Evolutionary conservation across 2,329 filamentous ascomycete genomes (phyloP), one percentile per base, ranked within the genome.

Genomic region (Botrytis paeoniae): DNA sequence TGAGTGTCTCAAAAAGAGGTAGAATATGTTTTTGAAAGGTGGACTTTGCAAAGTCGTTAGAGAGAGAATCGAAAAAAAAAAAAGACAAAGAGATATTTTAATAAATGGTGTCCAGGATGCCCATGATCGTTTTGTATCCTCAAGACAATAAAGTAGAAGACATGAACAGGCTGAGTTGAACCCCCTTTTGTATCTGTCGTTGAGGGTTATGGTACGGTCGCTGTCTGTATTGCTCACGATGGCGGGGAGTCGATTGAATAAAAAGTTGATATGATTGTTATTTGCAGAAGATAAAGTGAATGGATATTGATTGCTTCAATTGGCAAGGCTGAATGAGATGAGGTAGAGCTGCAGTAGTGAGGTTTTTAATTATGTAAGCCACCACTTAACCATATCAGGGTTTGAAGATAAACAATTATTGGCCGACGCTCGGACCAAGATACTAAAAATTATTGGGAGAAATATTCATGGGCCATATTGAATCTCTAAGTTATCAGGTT

Each of bases 41-140:
- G 57, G 41, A 54, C 41, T 39, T 29, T 10, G 37, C 37, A n/a
- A 43, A 59, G 61, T 29, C n/a, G 20, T 16, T 39, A n/a, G 61
- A 20, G 10, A 25, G 41, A 51, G 14, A 25, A 61, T 57, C 14
- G 41, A n/a, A 32, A 43, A 43, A 61, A n/a, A 32, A 43, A 43
- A 61, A 60, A 64, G 68, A 71, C 68, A 71, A 73, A 71, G 71
- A 70, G 71, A 73, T 64, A 48, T 43, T 61, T 64, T 71, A 71
- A 64, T 60, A 73, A 63, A 51, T 29, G 72, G 39, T 60, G 45
- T 69, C 69, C 43, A 69, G 63, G 70, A 69, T 54, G 54, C 70
- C 59, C 70, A 74, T 73, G 59, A 73, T 69, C 25, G 18, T 62
- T 35, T 43, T 51, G 39, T 51, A 64, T 66, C 57, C 25, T 64